Conservation (phyloP, 441 rosid genomes). For the Pelargonium cotyledonis region DNA sequence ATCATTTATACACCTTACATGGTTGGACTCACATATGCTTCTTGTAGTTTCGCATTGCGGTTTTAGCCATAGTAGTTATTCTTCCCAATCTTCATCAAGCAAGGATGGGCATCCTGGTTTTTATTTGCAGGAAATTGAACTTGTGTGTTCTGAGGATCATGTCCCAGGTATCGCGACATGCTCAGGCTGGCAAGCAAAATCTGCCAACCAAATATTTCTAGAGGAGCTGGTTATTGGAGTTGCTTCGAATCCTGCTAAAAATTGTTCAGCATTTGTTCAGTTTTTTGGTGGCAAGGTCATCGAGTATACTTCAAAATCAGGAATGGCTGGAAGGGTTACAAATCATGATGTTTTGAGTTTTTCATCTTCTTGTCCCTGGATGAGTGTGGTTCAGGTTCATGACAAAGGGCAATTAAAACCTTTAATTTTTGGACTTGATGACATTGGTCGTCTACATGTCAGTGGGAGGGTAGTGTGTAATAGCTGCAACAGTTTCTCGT, state of each 20-base stretch:
- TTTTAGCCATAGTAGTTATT: constrained; percentile 36
- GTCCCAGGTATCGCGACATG: constrained; percentile 46
- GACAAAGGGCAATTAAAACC: constrained; percentile 35
- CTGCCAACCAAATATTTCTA: constrained; percentile 36
- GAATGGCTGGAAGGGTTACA: constrained; percentile 33
- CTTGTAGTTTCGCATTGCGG: constrained; percentile 63
- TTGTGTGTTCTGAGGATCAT: constrained; percentile 60
- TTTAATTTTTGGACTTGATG: constrained; percentile 77
- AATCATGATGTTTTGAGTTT: constrained; percentile 35
- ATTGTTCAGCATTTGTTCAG: constrained; percentile 64
- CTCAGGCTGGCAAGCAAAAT: constrained; percentile 71
- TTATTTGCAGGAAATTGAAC: constrained; percentile 63
- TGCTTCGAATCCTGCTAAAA: constrained; percentile 54
- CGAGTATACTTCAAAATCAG: constrained; percentile 47
- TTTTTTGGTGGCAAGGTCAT: constrained; percentile 65
- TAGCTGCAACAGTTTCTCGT: constrained; percentile 82
- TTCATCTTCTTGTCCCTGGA: constrained; percentile 67
- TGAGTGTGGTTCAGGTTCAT: constrained; percentile 49
- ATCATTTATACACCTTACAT: constrained; percentile 55
- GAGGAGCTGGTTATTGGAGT: constrained; percentile 51
- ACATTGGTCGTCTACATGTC: constrained; percentile 60
- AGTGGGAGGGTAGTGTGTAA: constrained; percentile 57
- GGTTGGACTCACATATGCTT: constrained; percentile 67
- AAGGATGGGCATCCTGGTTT: constrained; percentile 42
- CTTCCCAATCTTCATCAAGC: constrained; percentile 20